Evolutionary conservation across 768 basidiomycete species (phyloP).

Genomic region (Leccinum obscurum): DNA sequence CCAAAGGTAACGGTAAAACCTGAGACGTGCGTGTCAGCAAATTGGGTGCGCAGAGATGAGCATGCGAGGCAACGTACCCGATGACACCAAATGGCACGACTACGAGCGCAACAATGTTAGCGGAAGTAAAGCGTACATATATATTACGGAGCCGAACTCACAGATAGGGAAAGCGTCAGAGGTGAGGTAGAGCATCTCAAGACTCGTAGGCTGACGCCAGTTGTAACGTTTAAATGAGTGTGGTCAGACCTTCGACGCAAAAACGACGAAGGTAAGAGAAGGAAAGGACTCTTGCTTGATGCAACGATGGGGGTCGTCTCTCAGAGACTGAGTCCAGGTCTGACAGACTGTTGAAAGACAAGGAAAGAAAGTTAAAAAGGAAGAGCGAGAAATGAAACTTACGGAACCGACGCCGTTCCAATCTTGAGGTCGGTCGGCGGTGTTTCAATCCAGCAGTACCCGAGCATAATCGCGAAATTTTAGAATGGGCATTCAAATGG

Average conservation of each 20-base stretch:
- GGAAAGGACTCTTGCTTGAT: neutral
- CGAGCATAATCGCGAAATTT: neutral
- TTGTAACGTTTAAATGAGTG: conserved; percentile 15
- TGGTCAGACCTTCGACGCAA: conserved; percentile 6
- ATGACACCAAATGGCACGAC: conserved; percentile 90
- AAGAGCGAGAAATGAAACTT: neutral
- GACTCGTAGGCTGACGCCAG: neutral
- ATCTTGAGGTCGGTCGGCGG: neutral
- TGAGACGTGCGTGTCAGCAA: conserved; percentile 30
- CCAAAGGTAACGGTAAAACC: conserved; percentile 95
- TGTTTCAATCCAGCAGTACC: neutral
- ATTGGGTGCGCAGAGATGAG: neutral
- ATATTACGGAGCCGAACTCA: conserved; percentile 43
- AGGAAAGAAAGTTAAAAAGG: neutral
- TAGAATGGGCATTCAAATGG: no score
- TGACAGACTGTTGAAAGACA: neutral
- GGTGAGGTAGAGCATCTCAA: conserved; percentile 80
- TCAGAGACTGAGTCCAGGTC: neutral
- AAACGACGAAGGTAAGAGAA: conserved; percentile 9
- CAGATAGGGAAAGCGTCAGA: conserved; percentile 90
- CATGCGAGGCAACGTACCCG: conserved; percentile 50
- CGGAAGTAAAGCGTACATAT: neutral
- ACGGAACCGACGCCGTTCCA: neutral
- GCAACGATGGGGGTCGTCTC: neutral
- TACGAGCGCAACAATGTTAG: conserved; percentile 32